phyloP scores from a whole-genome alignment of 2,329 filamentous ascomycete genomes.

The Pseudogymnoascus sp. region DNA sequence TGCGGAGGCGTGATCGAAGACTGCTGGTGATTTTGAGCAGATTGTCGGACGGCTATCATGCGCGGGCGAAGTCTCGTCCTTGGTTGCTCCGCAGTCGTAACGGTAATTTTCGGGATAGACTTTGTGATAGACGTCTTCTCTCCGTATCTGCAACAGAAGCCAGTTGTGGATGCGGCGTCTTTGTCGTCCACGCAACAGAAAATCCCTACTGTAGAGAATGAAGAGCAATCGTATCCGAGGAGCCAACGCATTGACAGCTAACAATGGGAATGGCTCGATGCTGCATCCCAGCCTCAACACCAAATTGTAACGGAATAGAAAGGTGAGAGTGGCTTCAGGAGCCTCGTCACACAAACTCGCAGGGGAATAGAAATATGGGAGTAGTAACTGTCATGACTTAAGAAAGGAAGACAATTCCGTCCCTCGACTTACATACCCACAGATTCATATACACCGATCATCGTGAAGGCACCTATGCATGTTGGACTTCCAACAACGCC shows the following conservation, averaged over 20 bases:
- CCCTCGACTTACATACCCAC: background rate
- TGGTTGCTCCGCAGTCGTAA: background rate
- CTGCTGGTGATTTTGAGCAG: background rate
- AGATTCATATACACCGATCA: background rate
- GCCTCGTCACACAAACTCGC: background rate
- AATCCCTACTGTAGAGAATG: background rate
- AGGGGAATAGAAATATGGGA: background rate
- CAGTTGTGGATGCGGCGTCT: background rate
- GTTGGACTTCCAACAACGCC: slow-evolving; percentile 1
- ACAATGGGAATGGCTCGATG: background rate
- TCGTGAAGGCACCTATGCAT: background rate
- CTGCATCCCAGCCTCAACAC: background rate
- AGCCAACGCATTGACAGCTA: slow-evolving; percentile 1
- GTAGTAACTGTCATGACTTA: background rate
- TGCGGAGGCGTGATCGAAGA: background rate
- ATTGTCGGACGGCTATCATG: background rate
- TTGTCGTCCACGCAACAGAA: slow-evolving; percentile 1
- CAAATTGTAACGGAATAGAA: background rate
- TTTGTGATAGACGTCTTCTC: background rate
- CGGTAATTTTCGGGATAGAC: background rate
- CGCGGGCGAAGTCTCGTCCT: background rate
- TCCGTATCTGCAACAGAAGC: slow-evolving; percentile 1
- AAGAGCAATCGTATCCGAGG: background rate
- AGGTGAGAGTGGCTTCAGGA: background rate
- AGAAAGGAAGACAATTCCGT: background rate